Conservation (phyloP, 2,329 filamentous ascomycete genomes). For the Aureobasidium sp. region DNA sequence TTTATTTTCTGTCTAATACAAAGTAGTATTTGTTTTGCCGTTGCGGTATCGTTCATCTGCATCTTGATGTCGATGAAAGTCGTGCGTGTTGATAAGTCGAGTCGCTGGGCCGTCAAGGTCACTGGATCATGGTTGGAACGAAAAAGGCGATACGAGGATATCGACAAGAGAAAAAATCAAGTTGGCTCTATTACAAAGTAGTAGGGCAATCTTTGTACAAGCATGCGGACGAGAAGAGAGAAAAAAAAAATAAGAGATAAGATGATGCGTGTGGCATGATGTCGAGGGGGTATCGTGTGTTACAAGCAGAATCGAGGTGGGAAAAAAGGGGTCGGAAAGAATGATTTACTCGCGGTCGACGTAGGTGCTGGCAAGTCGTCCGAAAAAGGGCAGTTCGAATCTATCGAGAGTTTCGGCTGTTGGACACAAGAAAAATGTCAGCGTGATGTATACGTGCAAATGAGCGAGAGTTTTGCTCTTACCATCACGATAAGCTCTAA, state of each 20-base stretch:
- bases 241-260: not conserved
- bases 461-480: constrained; percentile 39
- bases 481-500: constrained; percentile 79
- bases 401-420: constrained; percentile 57
- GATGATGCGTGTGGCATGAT: not conserved
- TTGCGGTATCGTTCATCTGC: no score
- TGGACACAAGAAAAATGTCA: not conserved
- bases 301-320: not conserved
- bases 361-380: constrained; percentile 76
- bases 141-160: no score
- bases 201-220: not conserved
- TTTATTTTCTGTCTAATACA: no score
- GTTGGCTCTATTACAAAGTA: no score
- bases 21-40: no score
- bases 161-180: no score
- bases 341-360: constrained; percentile 70
- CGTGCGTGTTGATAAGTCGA: no score
- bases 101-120: no score
- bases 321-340: not conserved
- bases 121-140: no score
- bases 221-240: not conserved
- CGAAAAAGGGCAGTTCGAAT: constrained; percentile 83
- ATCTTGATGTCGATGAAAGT: no score
- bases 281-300: constrained; percentile 8
- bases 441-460: not conserved